These are phyloP conservation scores for Alternaria triticina DNA, from an alignment of 2,329 filamentous ascomycete genomes.

Conservation along the genomic window DNA sequence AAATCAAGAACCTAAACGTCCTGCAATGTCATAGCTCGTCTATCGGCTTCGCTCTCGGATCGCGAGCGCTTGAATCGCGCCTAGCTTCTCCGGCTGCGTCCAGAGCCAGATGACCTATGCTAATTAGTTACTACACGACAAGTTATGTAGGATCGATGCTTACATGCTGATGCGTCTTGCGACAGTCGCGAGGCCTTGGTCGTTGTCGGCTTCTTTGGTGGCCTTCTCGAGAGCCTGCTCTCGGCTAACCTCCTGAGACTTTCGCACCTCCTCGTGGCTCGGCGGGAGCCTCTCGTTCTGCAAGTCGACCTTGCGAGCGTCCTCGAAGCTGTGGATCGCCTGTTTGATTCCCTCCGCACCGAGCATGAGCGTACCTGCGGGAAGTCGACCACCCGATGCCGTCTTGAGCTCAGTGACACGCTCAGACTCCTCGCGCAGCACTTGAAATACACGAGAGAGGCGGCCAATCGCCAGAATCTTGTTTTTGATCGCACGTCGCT, in stretches of 20 bases:
- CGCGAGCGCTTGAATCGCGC: conserved; percentile 26
- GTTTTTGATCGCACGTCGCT: conserved; percentile 98
- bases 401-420: conserved; percentile 97
- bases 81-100: conserved; percentile 44
- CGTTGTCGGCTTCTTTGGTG: conserved; percentile 87
- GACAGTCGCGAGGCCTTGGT: conserved; percentile 82
- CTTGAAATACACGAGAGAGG: conserved; percentile 96
- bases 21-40: conserved; percentile 3
- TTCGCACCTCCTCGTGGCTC: conserved; percentile 87
- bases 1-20: conserved; percentile 20
- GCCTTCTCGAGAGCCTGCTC: conserved; percentile 86
- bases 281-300: conserved; percentile 96
- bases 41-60: conserved; percentile 17
- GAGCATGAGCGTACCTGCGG: conserved; percentile 95
- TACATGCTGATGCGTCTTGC: conserved; percentile 96
- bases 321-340: conserved; percentile 95
- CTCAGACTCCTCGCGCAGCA: conserved; percentile 95
- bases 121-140: conserved; percentile 18
- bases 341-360: conserved; percentile 99
- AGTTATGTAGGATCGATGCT: conserved; percentile 52
- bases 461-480: conserved; percentile 98
- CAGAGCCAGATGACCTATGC: conserved; percentile 51
- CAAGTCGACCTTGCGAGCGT: conserved; percentile 93
- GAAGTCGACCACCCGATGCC: conserved; percentile 87
- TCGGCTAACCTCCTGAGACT: conserved; percentile 80